Base-by-base conservation (phyloP, 139 green algal species). In the Chlamydomonas eustigma region DNA sequence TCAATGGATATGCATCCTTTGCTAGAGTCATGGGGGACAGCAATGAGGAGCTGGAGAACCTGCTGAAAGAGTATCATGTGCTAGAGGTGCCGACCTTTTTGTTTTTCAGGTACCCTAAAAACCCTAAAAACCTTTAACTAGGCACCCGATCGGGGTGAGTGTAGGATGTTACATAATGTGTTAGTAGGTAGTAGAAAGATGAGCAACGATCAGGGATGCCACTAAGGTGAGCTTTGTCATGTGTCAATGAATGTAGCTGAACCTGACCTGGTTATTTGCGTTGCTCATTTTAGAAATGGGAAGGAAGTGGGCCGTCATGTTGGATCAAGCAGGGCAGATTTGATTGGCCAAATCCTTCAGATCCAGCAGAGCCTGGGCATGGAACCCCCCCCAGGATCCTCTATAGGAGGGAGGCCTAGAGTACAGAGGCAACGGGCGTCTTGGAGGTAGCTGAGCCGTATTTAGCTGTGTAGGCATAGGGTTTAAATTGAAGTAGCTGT, bases 61-160 rank as follows among this genome's bases (percentile, higher is more conserved):
- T 87, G 73, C 74, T 87, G 28, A 38, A 72, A 64, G 76, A 92
- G 36, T 74, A 87, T 28, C 89, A 88, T n/a, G 74, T 95, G 31
- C 28, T 86, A 4, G 86, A 94, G 85, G 90, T 97, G 73, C 92
- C 92, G 28, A 94, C 90, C 12, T 97, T 97, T 77, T 38, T 97
- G 0, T 97, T 97, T 70, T 96, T 90, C 79, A 85, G 79, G 76
- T 84, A 28, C 28, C 28, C 1, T n/a, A n/a, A n/a, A n/a, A n/a
- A n/a, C n/a, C n/a, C n/a, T n/a, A n/a, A n/a, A n/a, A n/a, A n/a
- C n/a, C n/a, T n/a, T n/a, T n/a, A n/a, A n/a, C n/a, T n/a, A n/a
- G n/a, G n/a, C n/a, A n/a, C n/a, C n/a, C n/a, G n/a, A n/a, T 30
- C 31, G 1, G 2, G 34, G 30, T 64, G 12, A 28, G 44, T 12